Evolutionary conservation across 176 grass and related monocot species (phyloP).

Genomic region (Chrysopogon serrulatus): DNA sequence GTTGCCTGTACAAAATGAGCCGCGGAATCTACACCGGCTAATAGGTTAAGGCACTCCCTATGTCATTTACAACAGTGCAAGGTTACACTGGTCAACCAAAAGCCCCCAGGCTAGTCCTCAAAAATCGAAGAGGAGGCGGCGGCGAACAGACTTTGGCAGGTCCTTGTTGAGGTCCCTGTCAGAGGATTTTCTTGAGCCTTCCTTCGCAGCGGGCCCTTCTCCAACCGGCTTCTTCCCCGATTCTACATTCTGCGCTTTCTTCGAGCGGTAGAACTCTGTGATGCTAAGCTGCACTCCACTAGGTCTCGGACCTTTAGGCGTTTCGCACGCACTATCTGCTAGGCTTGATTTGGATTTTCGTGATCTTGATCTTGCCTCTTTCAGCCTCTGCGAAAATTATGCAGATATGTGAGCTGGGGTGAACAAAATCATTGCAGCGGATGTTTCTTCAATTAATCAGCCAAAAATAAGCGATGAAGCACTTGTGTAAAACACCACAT

Average conservation of each 20-base stretch:
- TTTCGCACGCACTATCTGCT: background rate
- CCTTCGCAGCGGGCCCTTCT: conserved; percentile 12
- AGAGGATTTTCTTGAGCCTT: conserved; percentile 34
- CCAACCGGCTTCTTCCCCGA: conserved; percentile 26
- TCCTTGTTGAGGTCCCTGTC: conserved; percentile 40
- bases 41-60: conserved; percentile 14
- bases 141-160: conserved; percentile 53
- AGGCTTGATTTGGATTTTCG: conserved; percentile 45
- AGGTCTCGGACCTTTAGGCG: conserved; percentile 35
- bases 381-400: conserved; percentile 57
- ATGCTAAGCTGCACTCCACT: conserved; percentile 65
- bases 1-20: conserved; percentile 43
- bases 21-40: background rate
- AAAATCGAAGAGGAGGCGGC: conserved; percentile 59
- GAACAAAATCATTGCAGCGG: background rate
- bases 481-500: background rate
- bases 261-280: conserved; percentile 71
- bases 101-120: conserved; percentile 10
- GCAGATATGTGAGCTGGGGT: background rate
- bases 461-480: background rate
- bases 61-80: conserved; percentile 33
- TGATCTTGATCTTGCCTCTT: conserved; percentile 59
- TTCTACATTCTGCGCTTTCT: conserved; percentile 31
- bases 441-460: background rate
- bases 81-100: background rate